A percentile compares a stretch with the other conserved stretches of the same genome.
Evolutionary conservation across 768 basidiomycete species (phyloP).

Genomic region (Cystobasidium onofrii): DNA sequence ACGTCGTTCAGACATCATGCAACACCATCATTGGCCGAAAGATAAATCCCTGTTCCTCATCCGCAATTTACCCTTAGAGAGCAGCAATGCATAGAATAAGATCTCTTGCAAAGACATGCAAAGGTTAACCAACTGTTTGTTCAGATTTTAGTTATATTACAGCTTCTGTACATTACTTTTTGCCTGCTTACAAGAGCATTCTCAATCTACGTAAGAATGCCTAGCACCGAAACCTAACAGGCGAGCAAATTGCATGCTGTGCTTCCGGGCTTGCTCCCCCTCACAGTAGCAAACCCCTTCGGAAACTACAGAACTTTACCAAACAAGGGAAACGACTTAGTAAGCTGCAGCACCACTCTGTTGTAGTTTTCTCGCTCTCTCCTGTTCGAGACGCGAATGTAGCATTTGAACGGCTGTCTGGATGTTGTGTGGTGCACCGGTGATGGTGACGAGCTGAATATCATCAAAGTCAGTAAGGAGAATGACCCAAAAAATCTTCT

Average conservation of each 20-base stretch:
- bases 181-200: not conserved
- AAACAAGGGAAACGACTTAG: too few species aligned
- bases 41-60: too few species aligned
- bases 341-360: not conserved
- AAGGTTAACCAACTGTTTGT: too few species aligned
- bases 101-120: too few species aligned
- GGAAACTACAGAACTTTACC: too few species aligned
- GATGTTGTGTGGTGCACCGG: constrained; percentile 87
- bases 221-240: not conserved
- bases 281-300: too few species aligned
- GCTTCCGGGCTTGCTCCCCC: too few species aligned
- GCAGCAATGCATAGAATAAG: not conserved
- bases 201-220: not conserved
- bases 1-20: too few species aligned
- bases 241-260: not conserved
- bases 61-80: too few species aligned
- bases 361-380: not conserved
- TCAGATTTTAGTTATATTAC: too few species aligned
- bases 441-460: constrained; percentile 77
- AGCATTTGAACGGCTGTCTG: constrained; percentile 91
- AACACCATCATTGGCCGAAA: too few species aligned
- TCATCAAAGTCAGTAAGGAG: not conserved
- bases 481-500: not conserved
- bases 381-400: constrained; percentile 39
- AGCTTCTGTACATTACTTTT: not conserved